These are phyloP conservation scores for Platanthera guangdongensis DNA, from an alignment of 106 monocot species.

Conservation along the genomic window DNA sequence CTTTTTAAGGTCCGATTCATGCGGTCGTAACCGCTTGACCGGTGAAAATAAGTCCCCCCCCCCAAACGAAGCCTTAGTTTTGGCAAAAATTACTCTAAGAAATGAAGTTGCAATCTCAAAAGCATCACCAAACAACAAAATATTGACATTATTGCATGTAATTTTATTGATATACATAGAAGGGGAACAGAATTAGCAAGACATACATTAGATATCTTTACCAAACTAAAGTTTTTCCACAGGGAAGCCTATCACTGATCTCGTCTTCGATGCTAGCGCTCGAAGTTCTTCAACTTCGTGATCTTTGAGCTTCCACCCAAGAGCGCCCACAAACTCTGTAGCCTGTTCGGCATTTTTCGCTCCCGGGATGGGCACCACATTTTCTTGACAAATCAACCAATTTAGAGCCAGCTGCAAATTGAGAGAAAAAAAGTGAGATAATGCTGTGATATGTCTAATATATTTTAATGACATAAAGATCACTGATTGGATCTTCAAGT, in stretches of 20 bases:
- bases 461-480: neutral
- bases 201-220: neutral
- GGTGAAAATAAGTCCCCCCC: too few species aligned
- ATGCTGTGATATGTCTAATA: neutral
- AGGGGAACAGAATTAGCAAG: neutral
- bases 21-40: too few species aligned
- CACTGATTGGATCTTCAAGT: too few species aligned
- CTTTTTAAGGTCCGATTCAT: too few species aligned
- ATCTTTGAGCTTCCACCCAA: slow-evolving; percentile 53
- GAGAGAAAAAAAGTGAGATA: neutral
- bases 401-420: slow-evolving; percentile 52
- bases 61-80: too few species aligned
- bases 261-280: slow-evolving; percentile 32
- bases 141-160: neutral
- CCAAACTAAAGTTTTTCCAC: slow-evolving; percentile 46
- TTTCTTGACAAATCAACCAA: slow-evolving; percentile 58
- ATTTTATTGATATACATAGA: neutral
- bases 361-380: slow-evolving; percentile 67
- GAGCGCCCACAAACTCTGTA: slow-evolving; percentile 50
- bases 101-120: neutral
- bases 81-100: neutral
- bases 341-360: slow-evolving; percentile 71
- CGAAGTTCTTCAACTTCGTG: slow-evolving; percentile 56
- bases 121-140: neutral
- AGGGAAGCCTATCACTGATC: slow-evolving; percentile 51